These are phyloP conservation scores for Botryotinia narcissicola DNA, from an alignment of 2,329 filamentous ascomycete genomes.

Conservation along the genomic window DNA sequence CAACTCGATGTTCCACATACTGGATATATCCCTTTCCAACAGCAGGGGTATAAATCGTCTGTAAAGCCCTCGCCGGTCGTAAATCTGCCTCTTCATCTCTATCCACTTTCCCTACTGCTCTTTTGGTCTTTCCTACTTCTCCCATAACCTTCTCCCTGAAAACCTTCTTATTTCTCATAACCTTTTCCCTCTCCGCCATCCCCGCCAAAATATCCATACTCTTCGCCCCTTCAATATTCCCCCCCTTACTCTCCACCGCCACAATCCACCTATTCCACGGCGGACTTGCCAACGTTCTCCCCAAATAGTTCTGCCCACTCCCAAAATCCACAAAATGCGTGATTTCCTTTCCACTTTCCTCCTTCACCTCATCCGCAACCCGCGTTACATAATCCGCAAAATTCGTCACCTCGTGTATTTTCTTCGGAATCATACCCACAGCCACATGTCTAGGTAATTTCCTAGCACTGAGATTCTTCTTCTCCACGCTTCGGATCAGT, in stretches of 20 bases:
- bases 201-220: conserved; percentile 81
- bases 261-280: conserved; percentile 86
- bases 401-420: conserved; percentile 87
- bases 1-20: conserved; percentile 72
- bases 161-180: conserved; percentile 81
- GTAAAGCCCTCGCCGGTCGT: conserved; percentile 50
- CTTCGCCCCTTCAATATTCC: conserved; percentile 83
- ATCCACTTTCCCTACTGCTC: conserved; percentile 19
- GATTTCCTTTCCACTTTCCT: conserved; percentile 57
- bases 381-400: conserved; percentile 81
- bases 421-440: conserved; percentile 94
- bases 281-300: conserved; percentile 76
- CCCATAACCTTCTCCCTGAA: conserved; percentile 50
- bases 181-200: conserved; percentile 67
- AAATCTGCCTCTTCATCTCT: conserved; percentile 44
- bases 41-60: conserved; percentile 53
- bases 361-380: conserved; percentile 57
- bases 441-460: conserved; percentile 68
- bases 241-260: conserved; percentile 82
- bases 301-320: conserved; percentile 94
- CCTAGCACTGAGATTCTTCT: conserved; percentile 40
- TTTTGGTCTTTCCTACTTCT: conserved; percentile 35
- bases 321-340: conserved; percentile 95
- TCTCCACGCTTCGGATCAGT: conserved; percentile 53
- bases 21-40: conserved; percentile 69